A percentile compares a stretch with the other conserved stretches of the same genome.
Conservation (phyloP, 164 flowering plant species). For the Magnolia changhungtana region DNA sequence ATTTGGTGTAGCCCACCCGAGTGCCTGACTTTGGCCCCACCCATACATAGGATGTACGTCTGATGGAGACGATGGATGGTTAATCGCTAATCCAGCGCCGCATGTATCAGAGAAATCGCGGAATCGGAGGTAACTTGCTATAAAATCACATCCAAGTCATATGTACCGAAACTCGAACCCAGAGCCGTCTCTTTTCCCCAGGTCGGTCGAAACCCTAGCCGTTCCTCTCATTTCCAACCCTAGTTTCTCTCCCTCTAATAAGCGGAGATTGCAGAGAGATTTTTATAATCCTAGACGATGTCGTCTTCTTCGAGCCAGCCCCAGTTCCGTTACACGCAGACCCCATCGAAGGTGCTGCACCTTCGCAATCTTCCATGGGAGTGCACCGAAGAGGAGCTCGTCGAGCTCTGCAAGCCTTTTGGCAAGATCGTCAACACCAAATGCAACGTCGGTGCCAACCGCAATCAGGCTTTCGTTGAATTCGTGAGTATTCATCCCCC, state of each 20-base stretch:
- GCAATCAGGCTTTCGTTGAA: constrained; percentile 94
- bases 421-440: constrained; percentile 92
- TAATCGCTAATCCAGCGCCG: too few species aligned
- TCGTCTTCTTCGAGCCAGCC: constrained; percentile 55
- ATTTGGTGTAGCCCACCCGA: too few species aligned
- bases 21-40: too few species aligned
- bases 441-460: constrained; percentile 93
- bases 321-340: constrained; percentile 87
- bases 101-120: too few species aligned
- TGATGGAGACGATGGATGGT: too few species aligned
- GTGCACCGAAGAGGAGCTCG: constrained; percentile 81
- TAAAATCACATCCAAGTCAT: too few species aligned
- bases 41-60: too few species aligned
- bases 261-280: not conserved
- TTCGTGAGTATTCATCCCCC: constrained; percentile 39
- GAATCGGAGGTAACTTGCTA: too few species aligned
- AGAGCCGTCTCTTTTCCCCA: not conserved
- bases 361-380: constrained; percentile 95
- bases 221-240: not conserved
- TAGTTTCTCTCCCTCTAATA: not conserved
- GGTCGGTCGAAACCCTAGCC: not conserved
- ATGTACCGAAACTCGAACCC: not conserved
- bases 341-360: constrained; percentile 92
- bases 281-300: not conserved
- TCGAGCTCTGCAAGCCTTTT: constrained; percentile 79